These are phyloP conservation scores for Ceraceosorus guamensis DNA, from an alignment of 1,284 basidiomycete genomes.

Conservation along the genomic window DNA sequence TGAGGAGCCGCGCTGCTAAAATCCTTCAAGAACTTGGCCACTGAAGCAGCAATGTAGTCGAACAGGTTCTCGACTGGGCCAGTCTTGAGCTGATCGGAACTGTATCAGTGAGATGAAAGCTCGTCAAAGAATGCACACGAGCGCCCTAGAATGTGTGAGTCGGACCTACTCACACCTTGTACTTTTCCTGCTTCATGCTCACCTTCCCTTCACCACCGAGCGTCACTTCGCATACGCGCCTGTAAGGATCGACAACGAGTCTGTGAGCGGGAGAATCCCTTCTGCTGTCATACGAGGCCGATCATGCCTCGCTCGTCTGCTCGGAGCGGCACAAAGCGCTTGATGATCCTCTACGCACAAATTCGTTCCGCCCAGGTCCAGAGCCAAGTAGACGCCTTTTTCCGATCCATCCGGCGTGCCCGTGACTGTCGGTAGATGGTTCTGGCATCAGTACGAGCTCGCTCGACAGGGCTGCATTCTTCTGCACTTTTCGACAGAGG, in stretches of 20 bases:
- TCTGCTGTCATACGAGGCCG: slow-evolving; percentile 1
- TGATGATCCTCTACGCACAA: slow-evolving; percentile 10
- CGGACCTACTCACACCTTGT: slow-evolving; percentile 57
- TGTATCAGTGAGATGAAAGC: not conserved
- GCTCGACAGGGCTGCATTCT: not conserved
- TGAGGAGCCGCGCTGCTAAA: slow-evolving; percentile 25
- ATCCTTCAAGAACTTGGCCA: slow-evolving; percentile 74
- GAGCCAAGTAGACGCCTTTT: slow-evolving; percentile 40
- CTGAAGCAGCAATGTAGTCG: slow-evolving; percentile 88
- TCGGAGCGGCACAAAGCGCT: not conserved
- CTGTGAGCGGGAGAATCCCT: not conserved
- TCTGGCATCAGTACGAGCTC: not conserved
- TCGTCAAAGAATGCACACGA: not conserved
- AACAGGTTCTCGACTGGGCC: slow-evolving; percentile 33
- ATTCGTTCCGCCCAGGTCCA: slow-evolving; percentile 44
- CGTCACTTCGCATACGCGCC: slow-evolving; percentile 81
- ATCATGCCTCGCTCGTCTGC: not conserved
- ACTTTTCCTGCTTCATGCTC: slow-evolving; percentile 57
- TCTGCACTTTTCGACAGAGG: not conserved
- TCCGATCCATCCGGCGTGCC: slow-evolving; percentile 39
- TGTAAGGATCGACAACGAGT: not conserved
- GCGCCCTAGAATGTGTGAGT: slow-evolving; percentile 59
- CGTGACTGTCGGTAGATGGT: slow-evolving; percentile 15
- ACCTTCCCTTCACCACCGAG: slow-evolving; percentile 84
- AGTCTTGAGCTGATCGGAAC: slow-evolving; percentile 39